phyloP scores from a whole-genome alignment of 2,329 filamentous ascomycete species.

The Fusarium nurragi region DNA sequence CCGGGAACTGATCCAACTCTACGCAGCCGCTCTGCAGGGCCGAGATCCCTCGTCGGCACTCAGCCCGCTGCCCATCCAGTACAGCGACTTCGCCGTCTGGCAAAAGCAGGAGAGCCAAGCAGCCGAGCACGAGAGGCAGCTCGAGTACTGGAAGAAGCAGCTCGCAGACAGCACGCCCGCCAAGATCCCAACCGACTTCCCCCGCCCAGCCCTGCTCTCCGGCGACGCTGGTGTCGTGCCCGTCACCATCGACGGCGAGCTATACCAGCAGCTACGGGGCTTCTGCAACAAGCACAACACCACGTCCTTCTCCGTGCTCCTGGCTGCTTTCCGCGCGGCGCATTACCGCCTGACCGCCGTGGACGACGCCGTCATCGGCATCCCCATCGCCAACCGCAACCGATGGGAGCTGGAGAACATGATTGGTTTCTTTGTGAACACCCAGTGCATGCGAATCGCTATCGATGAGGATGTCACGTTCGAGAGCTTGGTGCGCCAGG shows the following conservation, averaged over 20 bases:
- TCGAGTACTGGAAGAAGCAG: constrained; percentile 39
- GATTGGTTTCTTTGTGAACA: constrained; percentile 43
- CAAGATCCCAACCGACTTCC: constrained; percentile 26
- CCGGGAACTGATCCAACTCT: constrained; percentile 35
- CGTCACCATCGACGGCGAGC: constrained; percentile 3
- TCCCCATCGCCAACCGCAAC: constrained; percentile 31
- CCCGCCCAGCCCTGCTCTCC: constrained; percentile 23
- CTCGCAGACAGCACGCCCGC: constrained; percentile 28
- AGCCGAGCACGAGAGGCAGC: constrained; percentile 30
- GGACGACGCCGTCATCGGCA: constrained; percentile 39
- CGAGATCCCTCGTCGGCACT: neutral
- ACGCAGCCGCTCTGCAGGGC: constrained; percentile 9
- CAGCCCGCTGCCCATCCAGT: constrained; percentile 37
- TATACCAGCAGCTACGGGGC: constrained; percentile 10
- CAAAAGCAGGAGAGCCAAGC: constrained; percentile 32
- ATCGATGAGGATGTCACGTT: constrained; percentile 29
- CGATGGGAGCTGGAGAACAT: constrained; percentile 29
- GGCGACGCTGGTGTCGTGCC: constrained; percentile 14
- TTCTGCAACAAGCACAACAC: constrained; percentile 19
- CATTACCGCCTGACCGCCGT: constrained; percentile 43
- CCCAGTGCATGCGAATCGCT: constrained; percentile 39
- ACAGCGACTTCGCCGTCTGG: constrained; percentile 42
- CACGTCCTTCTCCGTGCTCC: constrained; percentile 28
- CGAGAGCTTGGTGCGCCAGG: constrained; percentile 18
- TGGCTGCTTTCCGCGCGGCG: constrained; percentile 39